A percentile compares a stretch with the other conserved stretches of the same genome.
Conservation (phyloP, 331 rosid species). For the Spiraea crenata region DNA sequence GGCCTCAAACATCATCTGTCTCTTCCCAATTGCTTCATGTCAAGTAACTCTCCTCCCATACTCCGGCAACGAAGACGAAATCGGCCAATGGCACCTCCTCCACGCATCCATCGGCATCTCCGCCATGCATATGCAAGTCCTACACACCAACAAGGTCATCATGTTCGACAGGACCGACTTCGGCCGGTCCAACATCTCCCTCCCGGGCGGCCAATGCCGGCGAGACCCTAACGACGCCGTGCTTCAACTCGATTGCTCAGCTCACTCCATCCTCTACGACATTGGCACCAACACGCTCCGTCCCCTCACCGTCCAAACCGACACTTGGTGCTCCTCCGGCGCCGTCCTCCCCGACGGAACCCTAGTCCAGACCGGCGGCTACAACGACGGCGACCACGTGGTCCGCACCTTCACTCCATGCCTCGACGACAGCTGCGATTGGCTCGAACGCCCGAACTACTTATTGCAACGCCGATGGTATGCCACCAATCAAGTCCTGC, state of each 20-base stretch:
- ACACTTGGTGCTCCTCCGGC: conserved; percentile 81
- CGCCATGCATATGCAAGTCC: conserved; percentile 87
- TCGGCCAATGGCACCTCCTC: conserved; percentile 50
- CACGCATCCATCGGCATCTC: conserved; percentile 58
- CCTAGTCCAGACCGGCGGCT: conserved; percentile 73
- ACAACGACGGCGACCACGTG: conserved; percentile 50
- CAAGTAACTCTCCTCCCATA: conserved; percentile 8
- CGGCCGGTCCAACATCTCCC: conserved; percentile 60
- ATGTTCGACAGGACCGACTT: conserved; percentile 65
- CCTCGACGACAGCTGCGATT: conserved; percentile 43
- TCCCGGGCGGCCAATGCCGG: conserved; percentile 46
- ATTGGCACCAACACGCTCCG: conserved; percentile 39
- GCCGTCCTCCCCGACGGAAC: conserved; percentile 68
- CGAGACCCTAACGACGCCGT: conserved; percentile 36
- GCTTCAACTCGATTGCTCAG: conserved; percentile 54
- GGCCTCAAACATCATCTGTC: conserved; percentile 2
- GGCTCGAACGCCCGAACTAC: conserved; percentile 53
- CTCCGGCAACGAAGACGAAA: conserved; percentile 20
- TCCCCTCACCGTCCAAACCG: conserved; percentile 55
- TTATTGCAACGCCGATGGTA: conserved; percentile 66
- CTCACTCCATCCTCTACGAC: conserved; percentile 70
- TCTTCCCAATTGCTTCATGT: not conserved
- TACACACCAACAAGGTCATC: conserved; percentile 47
- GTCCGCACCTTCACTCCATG: conserved; percentile 65
- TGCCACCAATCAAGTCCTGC: conserved; percentile 59